phyloP scores from a whole-genome alignment of 495 filamentous ascomycete genomes.

The Astrocystis sublimbata region DNA sequence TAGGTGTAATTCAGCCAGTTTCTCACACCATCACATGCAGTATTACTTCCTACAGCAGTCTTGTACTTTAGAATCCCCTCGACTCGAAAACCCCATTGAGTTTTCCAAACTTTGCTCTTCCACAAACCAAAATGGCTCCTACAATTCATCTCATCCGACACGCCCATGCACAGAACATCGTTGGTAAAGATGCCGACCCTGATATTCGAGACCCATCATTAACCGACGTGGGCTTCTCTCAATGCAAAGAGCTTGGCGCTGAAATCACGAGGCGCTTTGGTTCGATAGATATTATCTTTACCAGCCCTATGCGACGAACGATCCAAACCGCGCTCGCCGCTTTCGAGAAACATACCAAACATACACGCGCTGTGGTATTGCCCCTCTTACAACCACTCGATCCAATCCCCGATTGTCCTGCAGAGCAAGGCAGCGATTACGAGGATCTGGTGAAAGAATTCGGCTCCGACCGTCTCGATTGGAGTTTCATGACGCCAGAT shows the following conservation, averaged over 20 bases:
- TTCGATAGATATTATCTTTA: neutral
- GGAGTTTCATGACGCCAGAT: neutral
- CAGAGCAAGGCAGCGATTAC: neutral
- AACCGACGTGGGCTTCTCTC: neutral
- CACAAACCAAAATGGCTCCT: neutral
- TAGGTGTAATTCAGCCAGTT: too few relatives aligned
- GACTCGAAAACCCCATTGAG: too few relatives aligned
- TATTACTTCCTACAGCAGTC: too few relatives aligned
- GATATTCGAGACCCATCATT: neutral
- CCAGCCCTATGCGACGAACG: neutral
- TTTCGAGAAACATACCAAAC: neutral
- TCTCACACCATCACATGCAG: neutral
- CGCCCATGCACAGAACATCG: neutral
- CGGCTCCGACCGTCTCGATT: neutral
- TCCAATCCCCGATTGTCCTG: too few relatives aligned
- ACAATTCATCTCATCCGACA: constrained; percentile 3
- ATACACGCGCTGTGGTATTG: neutral
- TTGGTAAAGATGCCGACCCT: too few relatives aligned
- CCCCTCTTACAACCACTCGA: neutral
- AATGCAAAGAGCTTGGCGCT: neutral
- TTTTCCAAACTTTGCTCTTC: neutral
- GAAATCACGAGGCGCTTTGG: neutral
- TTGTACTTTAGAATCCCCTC: neutral
- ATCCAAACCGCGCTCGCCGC: constrained; percentile 3
- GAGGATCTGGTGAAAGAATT: neutral